Evolutionary conservation across 345 rosid genomes (phyloP).

Genomic region (Turnera subulata): DNA sequence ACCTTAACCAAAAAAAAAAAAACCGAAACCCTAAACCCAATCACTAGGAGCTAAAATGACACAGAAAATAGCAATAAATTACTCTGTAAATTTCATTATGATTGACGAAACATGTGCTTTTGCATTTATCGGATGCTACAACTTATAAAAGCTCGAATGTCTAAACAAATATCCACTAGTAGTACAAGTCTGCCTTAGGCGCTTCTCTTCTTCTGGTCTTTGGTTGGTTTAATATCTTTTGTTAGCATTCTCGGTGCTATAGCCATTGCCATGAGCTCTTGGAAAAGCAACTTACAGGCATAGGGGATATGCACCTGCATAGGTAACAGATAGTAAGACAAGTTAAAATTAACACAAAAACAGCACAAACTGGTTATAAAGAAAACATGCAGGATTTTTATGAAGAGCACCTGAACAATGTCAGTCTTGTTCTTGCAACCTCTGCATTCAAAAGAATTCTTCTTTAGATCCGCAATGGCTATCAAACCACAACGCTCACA

Average conservation of each 20-base stretch:
- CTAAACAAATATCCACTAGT: no score
- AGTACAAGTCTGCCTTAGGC: conserved; percentile 18
- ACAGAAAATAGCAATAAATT: no score
- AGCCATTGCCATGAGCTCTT: conserved; percentile 99
- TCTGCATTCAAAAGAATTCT: conserved; percentile 88
- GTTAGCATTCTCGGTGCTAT: conserved; percentile 96
- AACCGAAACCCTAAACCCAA: no score
- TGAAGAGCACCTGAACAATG: conserved; percentile 95
- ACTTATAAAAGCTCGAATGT: no score
- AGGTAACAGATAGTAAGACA: neutral
- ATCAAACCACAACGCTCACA: conserved; percentile 89
- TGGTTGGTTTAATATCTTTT: conserved; percentile 44
- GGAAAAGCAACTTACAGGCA: conserved; percentile 91
- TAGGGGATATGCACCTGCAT: conserved; percentile 86
- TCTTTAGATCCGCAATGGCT: conserved; percentile 90
- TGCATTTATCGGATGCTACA: no score
- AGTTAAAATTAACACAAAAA: no score
- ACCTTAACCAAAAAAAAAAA: no score
- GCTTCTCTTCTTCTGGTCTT: conserved; percentile 62
- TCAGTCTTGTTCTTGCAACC: conserved; percentile 97
- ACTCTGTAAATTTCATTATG: no score
- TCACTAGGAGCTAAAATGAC: no score
- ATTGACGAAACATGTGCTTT: no score
- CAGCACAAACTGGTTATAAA: no score
- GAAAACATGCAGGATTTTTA: no score